Percentiles rank a stretch among this genome's conserved stretches.
phyloP scores from a whole-genome alignment of 441 rosid species.

The Macaranga tanarius region DNA sequence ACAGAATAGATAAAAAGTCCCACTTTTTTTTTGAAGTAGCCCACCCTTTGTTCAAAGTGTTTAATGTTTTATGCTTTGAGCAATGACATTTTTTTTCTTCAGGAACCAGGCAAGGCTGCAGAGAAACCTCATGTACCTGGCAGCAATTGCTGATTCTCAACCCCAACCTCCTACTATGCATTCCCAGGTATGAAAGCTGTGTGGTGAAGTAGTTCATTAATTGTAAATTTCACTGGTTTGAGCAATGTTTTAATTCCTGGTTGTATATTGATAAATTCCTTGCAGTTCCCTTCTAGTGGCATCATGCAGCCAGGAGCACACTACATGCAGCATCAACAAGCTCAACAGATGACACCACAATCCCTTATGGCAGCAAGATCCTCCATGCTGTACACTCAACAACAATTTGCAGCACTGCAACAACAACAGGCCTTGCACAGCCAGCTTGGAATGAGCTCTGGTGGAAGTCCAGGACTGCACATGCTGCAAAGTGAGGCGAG shows the following conservation, averaged over 20 bases:
- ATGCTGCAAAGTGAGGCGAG: conserved; percentile 69
- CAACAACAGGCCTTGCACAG: conserved; percentile 78
- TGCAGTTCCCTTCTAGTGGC: conserved; percentile 68
- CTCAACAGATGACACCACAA: conserved; percentile 86
- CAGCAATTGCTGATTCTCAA: conserved; percentile 97
- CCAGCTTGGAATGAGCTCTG: conserved; percentile 91
- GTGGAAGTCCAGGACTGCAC: conserved; percentile 76
- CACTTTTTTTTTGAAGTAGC: background rate
- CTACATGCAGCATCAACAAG: conserved; percentile 87
- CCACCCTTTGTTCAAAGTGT: background rate
- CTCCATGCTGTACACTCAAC: conserved; percentile 86
- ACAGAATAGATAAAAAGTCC: background rate
- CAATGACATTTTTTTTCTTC: conserved; percentile 24
- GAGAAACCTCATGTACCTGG: conserved; percentile 94
- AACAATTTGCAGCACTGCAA: conserved; percentile 72
- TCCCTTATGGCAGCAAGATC: conserved; percentile 93
- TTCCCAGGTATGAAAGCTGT: conserved; percentile 55
- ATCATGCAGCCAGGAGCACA: conserved; percentile 75
- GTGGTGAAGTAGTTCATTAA: background rate
- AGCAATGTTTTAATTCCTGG: background rate
- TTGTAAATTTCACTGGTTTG: background rate
- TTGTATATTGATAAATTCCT: background rate
- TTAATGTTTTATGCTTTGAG: conserved; percentile 12
- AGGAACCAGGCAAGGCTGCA: conserved; percentile 98
- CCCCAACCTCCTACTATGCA: conserved; percentile 84